Conservation (phyloP, 1,284 basidiomycete species). For the Amylostereum areolatum region DNA sequence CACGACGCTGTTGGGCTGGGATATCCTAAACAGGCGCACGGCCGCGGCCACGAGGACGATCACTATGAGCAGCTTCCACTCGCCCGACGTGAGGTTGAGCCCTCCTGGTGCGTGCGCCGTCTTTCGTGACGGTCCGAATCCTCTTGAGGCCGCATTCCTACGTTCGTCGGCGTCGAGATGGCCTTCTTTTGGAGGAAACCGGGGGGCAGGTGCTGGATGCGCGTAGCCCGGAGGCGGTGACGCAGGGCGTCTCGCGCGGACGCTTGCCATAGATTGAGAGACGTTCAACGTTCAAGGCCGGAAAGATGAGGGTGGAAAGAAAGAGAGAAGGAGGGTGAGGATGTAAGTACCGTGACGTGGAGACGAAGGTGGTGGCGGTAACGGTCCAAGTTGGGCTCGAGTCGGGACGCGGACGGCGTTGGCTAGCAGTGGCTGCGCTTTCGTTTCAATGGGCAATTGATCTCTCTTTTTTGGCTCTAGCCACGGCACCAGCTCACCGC, state of each 20-base stretch:
- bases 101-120: constrained; percentile 46
- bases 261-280: constrained; percentile 22
- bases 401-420: too few relatives aligned
- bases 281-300: too few relatives aligned
- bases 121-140: too few relatives aligned
- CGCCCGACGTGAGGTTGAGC: constrained; percentile 57
- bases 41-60: constrained; percentile 62
- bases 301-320: too few relatives aligned
- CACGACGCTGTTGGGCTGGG: constrained; percentile 85
- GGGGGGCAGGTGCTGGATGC: constrained; percentile 22
- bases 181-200: constrained; percentile 37
- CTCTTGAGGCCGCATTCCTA: constrained; percentile 19
- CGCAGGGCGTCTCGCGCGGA: constrained; percentile 55
- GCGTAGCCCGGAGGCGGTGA: constrained; percentile 49
- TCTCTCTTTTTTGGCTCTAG: too few relatives aligned
- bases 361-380: too few relatives aligned
- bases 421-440: too few relatives aligned
- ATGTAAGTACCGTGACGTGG: too few relatives aligned
- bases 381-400: too few relatives aligned
- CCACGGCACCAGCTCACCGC: too few relatives aligned
- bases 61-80: constrained; percentile 66
- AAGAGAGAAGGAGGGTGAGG: too few relatives aligned
- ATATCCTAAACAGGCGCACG: constrained; percentile 77
- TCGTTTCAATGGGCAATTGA: too few relatives aligned
- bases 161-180: constrained; percentile 69